Evolutionary conservation across 108 stramenopile species (phyloP).

Genomic region (Chaetoceros tenuissimus): DNA sequence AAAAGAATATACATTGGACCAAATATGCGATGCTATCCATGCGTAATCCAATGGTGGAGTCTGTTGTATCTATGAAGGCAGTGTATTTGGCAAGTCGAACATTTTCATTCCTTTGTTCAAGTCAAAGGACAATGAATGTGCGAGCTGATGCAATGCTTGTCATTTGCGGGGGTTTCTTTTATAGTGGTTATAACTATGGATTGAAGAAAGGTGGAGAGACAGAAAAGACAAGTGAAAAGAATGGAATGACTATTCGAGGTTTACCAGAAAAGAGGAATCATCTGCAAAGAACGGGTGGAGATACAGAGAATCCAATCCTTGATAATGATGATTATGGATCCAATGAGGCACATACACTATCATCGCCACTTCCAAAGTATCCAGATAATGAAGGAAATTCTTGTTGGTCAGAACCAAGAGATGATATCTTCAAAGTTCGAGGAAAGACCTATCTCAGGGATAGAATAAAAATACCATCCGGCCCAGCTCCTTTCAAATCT

Average conservation of each 20-base stretch:
- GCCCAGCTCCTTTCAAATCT: constrained; percentile 54
- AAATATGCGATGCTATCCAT: background rate
- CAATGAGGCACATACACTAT: constrained; percentile 17
- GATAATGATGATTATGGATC: constrained; percentile 3
- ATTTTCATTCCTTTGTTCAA: background rate
- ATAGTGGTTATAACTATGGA: constrained; percentile 21
- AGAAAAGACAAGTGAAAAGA: background rate
- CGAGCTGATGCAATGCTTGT: background rate
- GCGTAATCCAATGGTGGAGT: background rate
- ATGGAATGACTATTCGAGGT: background rate
- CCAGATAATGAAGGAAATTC: constrained; percentile 59
- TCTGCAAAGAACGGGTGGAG: constrained; percentile 15
- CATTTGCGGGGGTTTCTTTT: constrained; percentile 7
- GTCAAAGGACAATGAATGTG: background rate
- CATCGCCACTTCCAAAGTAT: constrained; percentile 66
- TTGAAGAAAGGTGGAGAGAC: background rate
- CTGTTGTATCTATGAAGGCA: background rate
- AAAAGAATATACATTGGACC: background rate
- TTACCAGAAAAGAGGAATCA: background rate
- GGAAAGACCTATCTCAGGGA: constrained; percentile 66
- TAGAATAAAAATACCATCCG: constrained; percentile 69
- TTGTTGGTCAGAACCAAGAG: constrained; percentile 65
- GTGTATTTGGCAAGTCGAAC: background rate
- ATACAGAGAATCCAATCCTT: constrained; percentile 15
- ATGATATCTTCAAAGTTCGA: constrained; percentile 70